Evolutionary conservation across 2,329 filamentous ascomycete species (phyloP).

Genomic region (Fusarium hostae): DNA sequence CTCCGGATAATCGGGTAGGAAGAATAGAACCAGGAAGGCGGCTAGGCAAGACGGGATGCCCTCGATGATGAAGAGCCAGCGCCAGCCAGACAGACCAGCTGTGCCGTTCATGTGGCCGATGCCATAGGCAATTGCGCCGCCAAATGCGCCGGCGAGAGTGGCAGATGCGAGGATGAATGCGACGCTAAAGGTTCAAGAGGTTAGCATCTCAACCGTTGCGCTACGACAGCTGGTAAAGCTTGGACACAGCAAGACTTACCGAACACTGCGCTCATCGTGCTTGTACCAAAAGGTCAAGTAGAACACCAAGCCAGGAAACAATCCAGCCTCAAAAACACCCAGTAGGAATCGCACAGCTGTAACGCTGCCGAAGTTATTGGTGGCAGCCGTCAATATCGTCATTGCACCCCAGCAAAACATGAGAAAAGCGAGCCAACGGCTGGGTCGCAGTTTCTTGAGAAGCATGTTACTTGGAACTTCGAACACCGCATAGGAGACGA

Average conservation of each 20-base stretch:
- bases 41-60: conserved; percentile 73
- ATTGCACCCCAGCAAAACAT: conserved; percentile 75
- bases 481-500: conserved; percentile 69
- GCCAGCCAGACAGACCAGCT: conserved; percentile 72
- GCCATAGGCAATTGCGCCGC: conserved; percentile 77
- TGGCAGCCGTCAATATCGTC: conserved; percentile 73
- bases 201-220: conserved; percentile 22
- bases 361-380: conserved; percentile 70
- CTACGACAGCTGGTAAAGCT: neutral
- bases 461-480: conserved; percentile 75
- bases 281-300: conserved; percentile 82
- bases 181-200: conserved; percentile 56
- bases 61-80: conserved; percentile 73
- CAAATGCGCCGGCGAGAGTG: conserved; percentile 77
- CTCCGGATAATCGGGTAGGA: conserved; percentile 75
- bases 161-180: conserved; percentile 76
- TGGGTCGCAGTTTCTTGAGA: conserved; percentile 72
- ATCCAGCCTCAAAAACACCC: conserved; percentile 75
- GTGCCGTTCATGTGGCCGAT: conserved; percentile 77
- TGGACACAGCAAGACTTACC: conserved; percentile 38
- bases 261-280: conserved; percentile 74
- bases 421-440: conserved; percentile 73
- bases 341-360: conserved; percentile 75
- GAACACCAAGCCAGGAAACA: conserved; percentile 69
- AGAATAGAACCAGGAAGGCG: conserved; percentile 71